Conservation (phyloP, 768 basidiomycete genomes). For the Collybia sp. region DNA sequence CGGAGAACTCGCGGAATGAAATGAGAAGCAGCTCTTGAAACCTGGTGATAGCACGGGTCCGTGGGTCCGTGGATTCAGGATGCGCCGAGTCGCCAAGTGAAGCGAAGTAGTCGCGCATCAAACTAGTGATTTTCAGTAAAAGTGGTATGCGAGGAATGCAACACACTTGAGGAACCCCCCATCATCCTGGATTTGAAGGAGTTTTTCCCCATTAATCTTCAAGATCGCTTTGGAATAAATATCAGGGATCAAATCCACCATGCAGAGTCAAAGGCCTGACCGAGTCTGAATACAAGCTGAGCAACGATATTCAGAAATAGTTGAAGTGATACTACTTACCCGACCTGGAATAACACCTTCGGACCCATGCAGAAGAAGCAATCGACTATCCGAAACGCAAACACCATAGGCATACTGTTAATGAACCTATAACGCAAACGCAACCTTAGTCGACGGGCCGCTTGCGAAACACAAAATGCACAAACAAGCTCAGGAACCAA, state of each 20-base stretch:
- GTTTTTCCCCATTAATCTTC: constrained; percentile 93
- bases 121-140: constrained; percentile 33
- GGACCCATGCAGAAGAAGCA: constrained; percentile 99
- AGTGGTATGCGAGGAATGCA: background rate
- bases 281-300: constrained; percentile 37
- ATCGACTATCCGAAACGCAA: constrained; percentile 95
- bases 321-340: constrained; percentile 44
- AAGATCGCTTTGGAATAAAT: constrained; percentile 66
- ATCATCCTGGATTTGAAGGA: constrained; percentile 93
- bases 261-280: constrained; percentile 28
- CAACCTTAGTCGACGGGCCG: background rate
- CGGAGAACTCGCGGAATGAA: constrained; percentile 95
- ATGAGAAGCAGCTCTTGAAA: constrained; percentile 97
- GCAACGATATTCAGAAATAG: constrained; percentile 5
- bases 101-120: constrained; percentile 94
- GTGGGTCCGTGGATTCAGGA: constrained; percentile 81
- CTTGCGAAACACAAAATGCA: constrained; percentile 10
- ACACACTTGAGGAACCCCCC: constrained; percentile 91
- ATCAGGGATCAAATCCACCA: constrained; percentile 10
- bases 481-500: constrained; percentile 96
- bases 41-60: constrained; percentile 88
- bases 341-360: constrained; percentile 97
- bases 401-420: constrained; percentile 95
- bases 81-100: constrained; percentile 93
- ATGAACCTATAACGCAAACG: constrained; percentile 51